Evolutionary conservation across 2,329 filamentous ascomycete genomes (phyloP).

Genomic region (Aureobasidium sp.): DNA sequence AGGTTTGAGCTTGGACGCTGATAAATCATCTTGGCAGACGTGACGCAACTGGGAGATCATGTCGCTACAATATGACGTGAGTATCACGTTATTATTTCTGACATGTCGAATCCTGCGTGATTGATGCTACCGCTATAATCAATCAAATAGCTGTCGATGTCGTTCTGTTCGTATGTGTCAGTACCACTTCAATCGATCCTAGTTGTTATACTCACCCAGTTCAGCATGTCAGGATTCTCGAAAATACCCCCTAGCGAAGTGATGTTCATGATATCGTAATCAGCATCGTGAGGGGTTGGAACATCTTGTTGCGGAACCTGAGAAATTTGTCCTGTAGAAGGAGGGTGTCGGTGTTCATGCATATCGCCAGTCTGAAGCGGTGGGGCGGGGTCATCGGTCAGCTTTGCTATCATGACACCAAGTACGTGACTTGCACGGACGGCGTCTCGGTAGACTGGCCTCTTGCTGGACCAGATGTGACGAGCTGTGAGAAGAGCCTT

Average conservation of each 20-base stretch:
- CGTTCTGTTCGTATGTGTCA: not conserved
- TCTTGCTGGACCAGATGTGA: slow-evolving; percentile 1
- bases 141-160: slow-evolving; percentile 6
- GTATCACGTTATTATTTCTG: not conserved
- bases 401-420: not conserved
- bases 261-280: not conserved
- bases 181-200: not conserved
- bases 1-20: not conserved
- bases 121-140: not conserved
- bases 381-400: not conserved
- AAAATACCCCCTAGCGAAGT: not conserved
- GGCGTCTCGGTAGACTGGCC: not conserved
- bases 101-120: not conserved
- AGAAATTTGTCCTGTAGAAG: no score
- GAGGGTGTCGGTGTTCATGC: no score
- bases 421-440: slow-evolving; percentile 1
- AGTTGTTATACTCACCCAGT: slow-evolving; percentile 2
- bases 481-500: not conserved
- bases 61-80: not conserved
- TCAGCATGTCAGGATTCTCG: not conserved
- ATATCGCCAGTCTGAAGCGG: not conserved
- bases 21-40: not conserved
- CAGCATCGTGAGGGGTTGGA: not conserved
- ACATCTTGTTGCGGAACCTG: not conserved
- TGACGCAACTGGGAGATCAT: not conserved